Evolutionary conservation across 2,329 filamentous ascomycete species (phyloP).

Genomic region (Colletotrichum cereale): DNA sequence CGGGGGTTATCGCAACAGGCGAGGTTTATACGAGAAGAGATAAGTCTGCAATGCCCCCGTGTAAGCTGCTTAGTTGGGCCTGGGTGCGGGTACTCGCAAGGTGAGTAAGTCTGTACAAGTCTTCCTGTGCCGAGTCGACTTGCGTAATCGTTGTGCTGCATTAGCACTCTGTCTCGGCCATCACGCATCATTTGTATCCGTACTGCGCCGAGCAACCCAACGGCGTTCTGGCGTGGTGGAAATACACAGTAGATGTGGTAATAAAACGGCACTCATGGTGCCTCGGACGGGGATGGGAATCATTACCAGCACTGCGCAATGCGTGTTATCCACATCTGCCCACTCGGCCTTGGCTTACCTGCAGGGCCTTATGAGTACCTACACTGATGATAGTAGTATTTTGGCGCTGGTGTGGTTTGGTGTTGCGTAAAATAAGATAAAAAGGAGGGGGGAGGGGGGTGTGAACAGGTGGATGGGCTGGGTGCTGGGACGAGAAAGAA

Average conservation of each 20-base stretch:
- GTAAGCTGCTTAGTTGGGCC: neutral
- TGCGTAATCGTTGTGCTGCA: slow-evolving; percentile 21
- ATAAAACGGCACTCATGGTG: neutral
- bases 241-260: neutral
- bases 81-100: neutral
- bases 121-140: slow-evolving; percentile 8
- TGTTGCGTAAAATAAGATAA: neutral
- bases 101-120: neutral
- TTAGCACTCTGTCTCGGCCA: neutral
- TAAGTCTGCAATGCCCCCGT: neutral
- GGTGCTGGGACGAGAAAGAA: neutral
- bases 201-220: neutral
- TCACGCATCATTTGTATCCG: slow-evolving; percentile 9
- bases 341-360: slow-evolving; percentile 28
- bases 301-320: slow-evolving; percentile 13
- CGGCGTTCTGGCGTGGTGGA: neutral
- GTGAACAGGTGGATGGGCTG: slow-evolving; percentile 1
- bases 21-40: slow-evolving; percentile 2
- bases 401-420: neutral
- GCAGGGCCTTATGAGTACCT: slow-evolving; percentile 18
- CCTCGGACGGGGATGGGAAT: neutral
- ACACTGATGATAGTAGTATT: slow-evolving; percentile 1
- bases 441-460: slow-evolving; percentile 4
- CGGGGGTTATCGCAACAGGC: neutral
- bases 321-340: slow-evolving; percentile 4